Percentiles rank a stretch among this genome's conserved stretches.
These are phyloP conservation scores for Sporisorium scitamineum DNA, from an alignment of 1,284 basidiomycete species.

Conservation along the genomic window DNA sequence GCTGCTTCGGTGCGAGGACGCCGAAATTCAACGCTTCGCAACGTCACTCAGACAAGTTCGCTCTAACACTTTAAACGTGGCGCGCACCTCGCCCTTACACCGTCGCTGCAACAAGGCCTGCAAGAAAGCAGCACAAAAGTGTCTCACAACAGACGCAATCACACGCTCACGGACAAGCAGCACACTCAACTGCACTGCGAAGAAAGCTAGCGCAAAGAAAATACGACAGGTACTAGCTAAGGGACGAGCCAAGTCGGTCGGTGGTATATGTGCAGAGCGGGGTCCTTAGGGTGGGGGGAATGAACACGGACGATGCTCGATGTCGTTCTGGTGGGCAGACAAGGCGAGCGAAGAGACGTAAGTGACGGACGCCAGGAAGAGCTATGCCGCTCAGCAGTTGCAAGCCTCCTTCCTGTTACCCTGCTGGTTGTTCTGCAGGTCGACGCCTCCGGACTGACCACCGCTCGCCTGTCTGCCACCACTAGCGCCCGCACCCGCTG, in stretches of 20 bases:
- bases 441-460: constrained; percentile 43
- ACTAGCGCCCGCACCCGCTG: constrained; percentile 25
- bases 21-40: constrained; percentile 1
- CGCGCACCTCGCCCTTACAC: background rate
- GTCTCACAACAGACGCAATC: background rate
- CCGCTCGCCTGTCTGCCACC: constrained; percentile 45
- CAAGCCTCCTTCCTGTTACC: constrained; percentile 50
- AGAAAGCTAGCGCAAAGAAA: background rate
- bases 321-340: background rate
- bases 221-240: constrained; percentile 10
- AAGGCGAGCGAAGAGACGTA: background rate
- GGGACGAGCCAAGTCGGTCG: background rate
- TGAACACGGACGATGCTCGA: background rate
- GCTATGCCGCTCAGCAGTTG: constrained; percentile 47
- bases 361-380: too few relatives aligned
- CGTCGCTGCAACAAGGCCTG: too few relatives aligned
- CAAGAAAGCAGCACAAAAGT: background rate
- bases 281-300: background rate
- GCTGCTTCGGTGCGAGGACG: constrained; percentile 18
- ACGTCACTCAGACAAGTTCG: background rate
- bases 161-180: background rate
- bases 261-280: constrained; percentile 36
- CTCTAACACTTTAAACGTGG: background rate
- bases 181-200: background rate
- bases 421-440: constrained; percentile 46